Evolutionary conservation across 2,329 filamentous ascomycete genomes (phyloP), one percentile per base, ranked within the genome.

Genomic region (Ophiostoma quercus): DNA sequence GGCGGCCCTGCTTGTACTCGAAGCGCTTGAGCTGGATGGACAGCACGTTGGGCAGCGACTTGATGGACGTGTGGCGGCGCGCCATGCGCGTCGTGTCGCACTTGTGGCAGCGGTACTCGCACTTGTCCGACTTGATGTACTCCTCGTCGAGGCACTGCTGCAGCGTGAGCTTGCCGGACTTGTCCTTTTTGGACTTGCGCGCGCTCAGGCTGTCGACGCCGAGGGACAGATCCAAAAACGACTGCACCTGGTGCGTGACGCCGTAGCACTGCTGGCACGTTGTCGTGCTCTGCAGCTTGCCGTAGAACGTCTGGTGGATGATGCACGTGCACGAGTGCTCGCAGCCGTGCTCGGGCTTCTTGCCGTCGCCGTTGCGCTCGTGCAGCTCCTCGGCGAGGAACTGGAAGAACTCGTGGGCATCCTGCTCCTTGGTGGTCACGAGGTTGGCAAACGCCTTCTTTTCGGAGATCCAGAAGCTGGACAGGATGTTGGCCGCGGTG

Each of bases 341-440:
- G 73, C 83, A 86, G 72, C 82, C 85, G 67, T 77, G 85, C 77
- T 84, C 87, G 39, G 85, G 85, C 74, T 82, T 85, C 76, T 88
- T 89, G 54, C 86, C 85, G 73, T 91, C 89, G 16, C 89, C 89
- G 74, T 94, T 95, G 57, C 92, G 86, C 76, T 91, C 88, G 77
- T 97, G 94, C 19, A 99, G 84, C 75, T 95, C 92, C 80, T 97
- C 94, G 47, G 96, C 90, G 43, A 98, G 86, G 76, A 96, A 97
- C 77, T 97, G 93, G 79, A 97, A 96, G 80, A 96, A 98, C 78
- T 98, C 94, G 77, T 98, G 94, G 0, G 94, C 94, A 77, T 98
- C 94, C 81, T 98, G 94, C 79, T 98, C 94, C 76, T 94, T 92
- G 75, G 96, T 96, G 12, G 94, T 95, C 1, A 94, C 92, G 29